A percentile compares a stretch with the other conserved stretches of the same genome.
Evolutionary conservation across 352 stramenopile genomes (phyloP).

Genomic region (Phytopythium kandeliae): DNA sequence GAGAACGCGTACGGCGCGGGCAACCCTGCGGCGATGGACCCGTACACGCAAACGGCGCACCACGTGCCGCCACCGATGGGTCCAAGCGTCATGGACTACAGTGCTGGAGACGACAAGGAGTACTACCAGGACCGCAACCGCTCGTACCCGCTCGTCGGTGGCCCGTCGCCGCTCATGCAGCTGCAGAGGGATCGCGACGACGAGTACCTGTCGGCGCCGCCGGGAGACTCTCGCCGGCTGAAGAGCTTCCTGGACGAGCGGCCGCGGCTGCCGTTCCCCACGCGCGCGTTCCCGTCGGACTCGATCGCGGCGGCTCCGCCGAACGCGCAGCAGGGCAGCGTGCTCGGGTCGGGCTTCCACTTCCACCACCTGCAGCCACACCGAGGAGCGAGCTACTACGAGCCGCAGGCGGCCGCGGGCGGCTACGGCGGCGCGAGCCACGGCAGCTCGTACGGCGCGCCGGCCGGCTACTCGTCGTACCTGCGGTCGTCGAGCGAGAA

Average conservation of each 20-base stretch:
- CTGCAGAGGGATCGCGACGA: slow-evolving; percentile 22
- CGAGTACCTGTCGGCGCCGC: slow-evolving; percentile 1
- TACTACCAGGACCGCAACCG: slow-evolving; percentile 30
- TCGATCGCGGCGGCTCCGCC: slow-evolving; percentile 14
- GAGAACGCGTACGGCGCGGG: not conserved
- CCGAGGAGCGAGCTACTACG: slow-evolving; percentile 29
- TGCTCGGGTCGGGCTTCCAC: slow-evolving; percentile 36
- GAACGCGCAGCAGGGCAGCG: slow-evolving; percentile 15
- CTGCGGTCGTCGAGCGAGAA: slow-evolving; percentile 24
- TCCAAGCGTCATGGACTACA: slow-evolving; percentile 7
- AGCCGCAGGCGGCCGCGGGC: slow-evolving; percentile 10
- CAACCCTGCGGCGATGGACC: not conserved
- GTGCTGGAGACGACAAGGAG: slow-evolving; percentile 14
- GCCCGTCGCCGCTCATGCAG: slow-evolving; percentile 17
- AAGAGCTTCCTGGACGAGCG: slow-evolving; percentile 39
- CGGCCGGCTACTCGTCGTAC: slow-evolving; percentile 36
- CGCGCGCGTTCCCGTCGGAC: slow-evolving; percentile 52
- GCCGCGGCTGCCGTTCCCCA: slow-evolving; percentile 48
- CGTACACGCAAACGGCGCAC: not conserved
- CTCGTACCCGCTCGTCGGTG: slow-evolving; percentile 11
- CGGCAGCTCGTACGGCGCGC: slow-evolving; percentile 5
- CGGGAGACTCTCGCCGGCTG: slow-evolving; percentile 1
- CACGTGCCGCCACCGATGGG: not conserved
- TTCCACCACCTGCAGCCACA: slow-evolving; percentile 18
- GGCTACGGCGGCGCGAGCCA: slow-evolving; percentile 1